These are phyloP conservation scores for Blastocystis sp. DNA, from an alignment of 352 stramenopile genomes.

Conservation along the genomic window DNA sequence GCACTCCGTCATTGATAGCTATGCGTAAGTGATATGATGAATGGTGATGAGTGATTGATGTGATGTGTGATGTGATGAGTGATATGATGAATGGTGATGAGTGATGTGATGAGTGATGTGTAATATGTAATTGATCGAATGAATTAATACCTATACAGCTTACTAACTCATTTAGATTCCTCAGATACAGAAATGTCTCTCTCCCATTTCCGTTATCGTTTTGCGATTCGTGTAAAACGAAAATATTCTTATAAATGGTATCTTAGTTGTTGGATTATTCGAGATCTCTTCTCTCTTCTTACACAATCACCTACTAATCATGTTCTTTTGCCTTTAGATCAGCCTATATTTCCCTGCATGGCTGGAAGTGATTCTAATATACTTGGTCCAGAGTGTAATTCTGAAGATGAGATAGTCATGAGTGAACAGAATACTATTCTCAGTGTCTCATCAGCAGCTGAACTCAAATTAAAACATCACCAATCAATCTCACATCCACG, in stretches of 20 bases:
- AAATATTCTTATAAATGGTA: conserved; percentile 45
- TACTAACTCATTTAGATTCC: background rate
- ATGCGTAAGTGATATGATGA: background rate
- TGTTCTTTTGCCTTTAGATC: background rate
- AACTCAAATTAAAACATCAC: background rate
- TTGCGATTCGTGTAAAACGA: conserved; percentile 59
- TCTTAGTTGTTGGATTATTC: conserved; percentile 57
- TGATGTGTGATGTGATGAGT: background rate
- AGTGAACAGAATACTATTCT: background rate
- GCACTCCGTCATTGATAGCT: background rate
- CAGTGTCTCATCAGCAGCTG: background rate
- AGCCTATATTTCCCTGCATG: conserved; percentile 36
- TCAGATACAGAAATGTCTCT: background rate
- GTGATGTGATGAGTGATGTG: background rate
- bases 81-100: background rate
- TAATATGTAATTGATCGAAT: too few relatives aligned
- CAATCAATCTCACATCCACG: background rate
- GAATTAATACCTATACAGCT: background rate
- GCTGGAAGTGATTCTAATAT: background rate
- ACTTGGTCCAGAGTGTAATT: background rate
- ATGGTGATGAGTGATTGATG: background rate
- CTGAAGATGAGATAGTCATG: conserved; percentile 21
- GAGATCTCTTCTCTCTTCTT: background rate
- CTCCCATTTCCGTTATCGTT: conserved; percentile 56
- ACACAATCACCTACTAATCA: background rate